Percentiles rank a stretch among this genome's conserved stretches.
Conservation (phyloP, 805 yeast species). For the Spathaspora gorwiae region DNA sequence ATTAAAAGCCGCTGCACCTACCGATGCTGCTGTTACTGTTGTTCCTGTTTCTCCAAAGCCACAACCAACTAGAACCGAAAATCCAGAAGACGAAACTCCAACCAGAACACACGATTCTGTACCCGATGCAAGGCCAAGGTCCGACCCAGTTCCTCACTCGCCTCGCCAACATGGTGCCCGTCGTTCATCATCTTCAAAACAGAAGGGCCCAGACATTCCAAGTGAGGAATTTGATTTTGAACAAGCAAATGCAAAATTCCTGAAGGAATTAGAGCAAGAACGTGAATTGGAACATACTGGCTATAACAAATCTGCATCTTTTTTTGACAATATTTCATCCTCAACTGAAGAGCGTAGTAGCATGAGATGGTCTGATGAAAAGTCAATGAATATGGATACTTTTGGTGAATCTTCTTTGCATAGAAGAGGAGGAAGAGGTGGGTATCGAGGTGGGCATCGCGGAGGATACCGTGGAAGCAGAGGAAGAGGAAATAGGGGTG, state of each 20-base stretch:
- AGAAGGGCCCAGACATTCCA: slow-evolving; percentile 35
- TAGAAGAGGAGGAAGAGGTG: slow-evolving; percentile 45
- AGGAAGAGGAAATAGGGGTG: slow-evolving; percentile 15
- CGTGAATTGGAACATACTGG: slow-evolving; percentile 26
- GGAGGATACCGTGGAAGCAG: slow-evolving; percentile 14
- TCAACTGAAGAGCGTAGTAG: slow-evolving; percentile 47
- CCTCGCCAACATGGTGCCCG: slow-evolving; percentile 1
- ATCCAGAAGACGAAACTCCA: slow-evolving; percentile 2
- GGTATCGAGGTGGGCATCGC: slow-evolving; percentile 32
- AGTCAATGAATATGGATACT: slow-evolving; percentile 70
- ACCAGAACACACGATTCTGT: slow-evolving; percentile 8
- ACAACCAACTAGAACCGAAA: slow-evolving; percentile 1
- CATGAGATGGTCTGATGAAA: slow-evolving; percentile 71
- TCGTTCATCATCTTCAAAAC: not conserved
- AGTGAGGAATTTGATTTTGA: slow-evolving; percentile 72
- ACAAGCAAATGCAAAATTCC: slow-evolving; percentile 67
- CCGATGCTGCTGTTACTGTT: slow-evolving; percentile 3
- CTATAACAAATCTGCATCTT: slow-evolving; percentile 79
- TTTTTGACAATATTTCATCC: slow-evolving; percentile 81
- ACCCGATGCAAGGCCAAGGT: slow-evolving; percentile 13
- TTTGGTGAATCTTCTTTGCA: slow-evolving; percentile 68
- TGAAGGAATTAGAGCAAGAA: slow-evolving; percentile 40
- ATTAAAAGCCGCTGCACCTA: slow-evolving; percentile 7
- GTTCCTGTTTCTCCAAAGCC: slow-evolving; percentile 3
- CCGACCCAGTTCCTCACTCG: slow-evolving; percentile 5